Evolutionary conservation across 73 alveolate genomes (phyloP).

Genomic region (Paramecium sonneborni): DNA sequence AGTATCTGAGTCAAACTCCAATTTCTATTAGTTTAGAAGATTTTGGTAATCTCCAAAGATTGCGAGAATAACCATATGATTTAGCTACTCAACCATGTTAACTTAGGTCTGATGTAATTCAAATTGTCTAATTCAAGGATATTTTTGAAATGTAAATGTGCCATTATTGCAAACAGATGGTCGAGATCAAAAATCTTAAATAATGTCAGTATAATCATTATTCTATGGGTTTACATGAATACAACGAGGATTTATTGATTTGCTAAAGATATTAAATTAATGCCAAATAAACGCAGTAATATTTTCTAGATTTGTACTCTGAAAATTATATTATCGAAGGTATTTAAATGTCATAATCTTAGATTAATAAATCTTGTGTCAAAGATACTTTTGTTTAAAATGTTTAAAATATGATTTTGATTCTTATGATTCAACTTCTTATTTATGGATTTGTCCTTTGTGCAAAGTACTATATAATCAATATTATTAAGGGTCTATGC

Average conservation of each 20-base stretch:
- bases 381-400: constrained; percentile 21
- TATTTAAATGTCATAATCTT: background rate
- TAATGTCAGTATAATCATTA: background rate
- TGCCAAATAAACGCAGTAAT: background rate
- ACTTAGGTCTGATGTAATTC: background rate
- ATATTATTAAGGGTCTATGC: background rate
- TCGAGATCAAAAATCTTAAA: background rate
- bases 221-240: background rate
- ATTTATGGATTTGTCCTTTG: background rate
- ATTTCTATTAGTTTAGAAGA: background rate
- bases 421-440: background rate
- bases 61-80: background rate
- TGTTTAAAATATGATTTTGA: constrained; percentile 51
- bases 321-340: constrained; percentile 9
- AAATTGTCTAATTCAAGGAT: background rate
- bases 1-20: background rate
- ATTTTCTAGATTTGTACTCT: background rate
- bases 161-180: constrained; percentile 35
- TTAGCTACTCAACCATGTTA: background rate
- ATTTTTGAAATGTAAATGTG: constrained; percentile 8
- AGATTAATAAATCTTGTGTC: constrained; percentile 17
- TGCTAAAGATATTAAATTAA: background rate
- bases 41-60: background rate
- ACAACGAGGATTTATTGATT: background rate
- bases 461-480: constrained; percentile 14